Percentiles rank a stretch among this genome's conserved stretches.
Conservation (phyloP, 2,329 filamentous ascomycete genomes). For the Diaporthe citri region DNA sequence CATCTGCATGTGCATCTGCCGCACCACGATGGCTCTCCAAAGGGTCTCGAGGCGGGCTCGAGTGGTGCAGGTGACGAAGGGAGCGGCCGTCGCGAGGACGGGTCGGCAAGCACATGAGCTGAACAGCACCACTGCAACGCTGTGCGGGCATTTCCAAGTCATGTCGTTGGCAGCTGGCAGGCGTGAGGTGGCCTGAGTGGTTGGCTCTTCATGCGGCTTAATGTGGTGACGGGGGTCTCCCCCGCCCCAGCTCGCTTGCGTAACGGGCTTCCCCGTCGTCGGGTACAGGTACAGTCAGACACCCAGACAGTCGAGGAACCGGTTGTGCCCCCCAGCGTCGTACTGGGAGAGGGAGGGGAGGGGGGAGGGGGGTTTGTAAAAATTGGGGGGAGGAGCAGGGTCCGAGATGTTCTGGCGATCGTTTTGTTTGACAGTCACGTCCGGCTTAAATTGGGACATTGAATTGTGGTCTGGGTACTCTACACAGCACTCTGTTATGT, state of each 20-base stretch:
- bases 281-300: slow-evolving; percentile 31
- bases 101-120: slow-evolving; percentile 32
- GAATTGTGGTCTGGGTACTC: background rate
- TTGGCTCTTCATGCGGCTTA: slow-evolving; percentile 29
- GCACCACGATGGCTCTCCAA: background rate
- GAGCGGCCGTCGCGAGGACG: slow-evolving; percentile 20
- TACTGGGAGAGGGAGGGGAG: background rate
- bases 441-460: background rate
- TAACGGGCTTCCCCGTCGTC: slow-evolving; percentile 31
- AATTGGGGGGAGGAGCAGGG: background rate
- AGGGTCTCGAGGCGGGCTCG: slow-evolving; percentile 9
- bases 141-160: slow-evolving; percentile 30
- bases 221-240: slow-evolving; percentile 29
- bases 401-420: slow-evolving; percentile 7
- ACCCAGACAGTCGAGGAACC: slow-evolving; percentile 1
- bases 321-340: slow-evolving; percentile 19
- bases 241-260: slow-evolving; percentile 27
- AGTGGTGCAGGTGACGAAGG: slow-evolving; percentile 20
- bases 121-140: slow-evolving; percentile 28
- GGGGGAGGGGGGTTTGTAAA: background rate
- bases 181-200: slow-evolving; percentile 22
- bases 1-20: slow-evolving; percentile 19
- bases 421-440: slow-evolving; percentile 22
- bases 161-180: slow-evolving; percentile 28
- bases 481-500: slow-evolving; percentile 1